Percentiles rank a stretch among this genome's conserved stretches.
Conservation (phyloP, 2,329 filamentous ascomycete species). For the Aspergillus sp. region DNA sequence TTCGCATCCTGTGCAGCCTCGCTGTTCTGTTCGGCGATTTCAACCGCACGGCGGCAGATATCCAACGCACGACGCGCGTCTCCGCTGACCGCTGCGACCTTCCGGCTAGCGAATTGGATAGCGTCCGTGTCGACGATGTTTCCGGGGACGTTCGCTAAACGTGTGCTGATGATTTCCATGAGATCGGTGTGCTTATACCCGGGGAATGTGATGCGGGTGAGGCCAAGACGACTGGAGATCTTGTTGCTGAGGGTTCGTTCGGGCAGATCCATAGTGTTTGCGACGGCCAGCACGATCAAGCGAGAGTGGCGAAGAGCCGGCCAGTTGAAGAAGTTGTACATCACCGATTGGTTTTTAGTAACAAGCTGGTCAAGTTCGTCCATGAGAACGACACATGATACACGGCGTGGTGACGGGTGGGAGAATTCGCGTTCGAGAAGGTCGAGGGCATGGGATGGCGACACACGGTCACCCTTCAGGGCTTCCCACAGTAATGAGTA, state of each 20-base stretch:
- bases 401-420: slow-evolving; percentile 82
- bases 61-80: slow-evolving; percentile 90
- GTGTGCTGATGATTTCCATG: slow-evolving; percentile 96
- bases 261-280: slow-evolving; percentile 98
- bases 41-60: slow-evolving; percentile 91
- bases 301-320: slow-evolving; percentile 86
- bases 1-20: slow-evolving; percentile 32
- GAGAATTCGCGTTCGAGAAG: slow-evolving; percentile 90
- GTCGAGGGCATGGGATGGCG: slow-evolving; percentile 85
- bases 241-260: slow-evolving; percentile 97
- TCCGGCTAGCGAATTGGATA: slow-evolving; percentile 91
- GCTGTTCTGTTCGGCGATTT: slow-evolving; percentile 80
- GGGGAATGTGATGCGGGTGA: slow-evolving; percentile 94
- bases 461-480: slow-evolving; percentile 87
- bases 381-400: slow-evolving; percentile 97
- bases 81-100: slow-evolving; percentile 93
- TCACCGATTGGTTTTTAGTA: slow-evolving; percentile 97
- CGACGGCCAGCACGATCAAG: slow-evolving; percentile 92
- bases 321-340: slow-evolving; percentile 99
- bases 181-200: slow-evolving; percentile 97
- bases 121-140: slow-evolving; percentile 91
- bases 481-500: slow-evolving; percentile 96
- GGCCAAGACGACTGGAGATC: slow-evolving; percentile 85
- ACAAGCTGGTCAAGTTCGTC: slow-evolving; percentile 97
- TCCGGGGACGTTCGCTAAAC: slow-evolving; percentile 81